Percentiles rank a stretch among this genome's conserved stretches.
Conservation (phyloP, 2,329 filamentous ascomycete genomes). For the Diaporthe eres region DNA sequence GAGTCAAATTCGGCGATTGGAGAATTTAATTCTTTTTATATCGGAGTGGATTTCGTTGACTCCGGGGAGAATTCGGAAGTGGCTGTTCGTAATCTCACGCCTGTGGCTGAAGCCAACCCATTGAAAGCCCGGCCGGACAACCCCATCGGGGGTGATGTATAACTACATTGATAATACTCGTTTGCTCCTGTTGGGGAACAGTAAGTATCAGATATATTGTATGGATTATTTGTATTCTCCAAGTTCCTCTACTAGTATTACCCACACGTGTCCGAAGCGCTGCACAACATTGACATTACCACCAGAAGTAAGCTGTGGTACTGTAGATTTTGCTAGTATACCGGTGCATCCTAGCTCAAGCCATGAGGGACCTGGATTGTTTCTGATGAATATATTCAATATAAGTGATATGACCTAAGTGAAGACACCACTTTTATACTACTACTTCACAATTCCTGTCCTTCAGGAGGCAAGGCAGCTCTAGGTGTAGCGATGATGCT, state of each 20-base stretch:
- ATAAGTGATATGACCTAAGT: no score
- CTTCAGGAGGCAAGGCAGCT: no score
- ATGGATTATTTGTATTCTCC: background rate
- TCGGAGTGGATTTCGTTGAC: background rate
- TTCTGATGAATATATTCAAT: no score
- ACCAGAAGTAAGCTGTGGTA: no score
- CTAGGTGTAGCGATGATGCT: no score
- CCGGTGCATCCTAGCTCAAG: no score
- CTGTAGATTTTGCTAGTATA: no score
- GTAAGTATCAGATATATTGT: background rate
- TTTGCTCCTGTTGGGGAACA: background rate
- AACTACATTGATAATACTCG: background rate
- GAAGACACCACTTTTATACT: no score
- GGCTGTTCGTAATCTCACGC: background rate
- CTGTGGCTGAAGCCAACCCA: background rate
- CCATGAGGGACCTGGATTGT: no score
- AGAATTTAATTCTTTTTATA: background rate
- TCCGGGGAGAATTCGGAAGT: background rate
- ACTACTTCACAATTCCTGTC: no score
- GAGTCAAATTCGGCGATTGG: no score
- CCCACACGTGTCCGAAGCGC: background rate
- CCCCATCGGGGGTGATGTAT: constrained; percentile 6
- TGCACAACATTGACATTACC: background rate
- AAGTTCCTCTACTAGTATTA: background rate
- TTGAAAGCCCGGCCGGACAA: background rate